A percentile compares a stretch with the other conserved stretches of the same genome.
These are phyloP conservation scores for Macrolepiota albuminosa DNA, from an alignment of 768 basidiomycete genomes.

Conservation along the genomic window DNA sequence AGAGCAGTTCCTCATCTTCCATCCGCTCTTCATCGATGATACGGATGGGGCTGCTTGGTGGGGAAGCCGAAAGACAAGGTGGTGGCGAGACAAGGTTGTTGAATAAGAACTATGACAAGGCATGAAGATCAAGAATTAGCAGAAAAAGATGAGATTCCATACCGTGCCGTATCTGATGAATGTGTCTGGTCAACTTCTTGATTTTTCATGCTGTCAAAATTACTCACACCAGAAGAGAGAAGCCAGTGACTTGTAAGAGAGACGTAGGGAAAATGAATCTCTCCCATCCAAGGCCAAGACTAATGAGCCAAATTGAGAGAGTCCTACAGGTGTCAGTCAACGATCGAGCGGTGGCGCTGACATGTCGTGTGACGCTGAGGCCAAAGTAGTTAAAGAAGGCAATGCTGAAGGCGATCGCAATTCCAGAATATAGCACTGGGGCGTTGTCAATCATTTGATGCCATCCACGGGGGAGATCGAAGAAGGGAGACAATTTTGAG, in stretches of 20 bases:
- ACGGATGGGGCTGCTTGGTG: slow-evolving; percentile 22
- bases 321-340: slow-evolving; percentile 95
- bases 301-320: slow-evolving; percentile 92
- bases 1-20: slow-evolving; percentile 50
- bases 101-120: slow-evolving; percentile 68
- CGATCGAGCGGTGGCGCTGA: slow-evolving; percentile 89
- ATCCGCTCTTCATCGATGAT: slow-evolving; percentile 56
- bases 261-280: slow-evolving; percentile 76
- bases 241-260: slow-evolving; percentile 77
- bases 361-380: slow-evolving; percentile 85
- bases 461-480: slow-evolving; percentile 89
- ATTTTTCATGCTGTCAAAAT: neutral
- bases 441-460: slow-evolving; percentile 81
- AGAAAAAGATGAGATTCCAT: slow-evolving; percentile 19
- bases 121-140: slow-evolving; percentile 8
- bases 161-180: slow-evolving; percentile 78
- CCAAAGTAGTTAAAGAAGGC: slow-evolving; percentile 88
- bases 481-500: slow-evolving; percentile 61
- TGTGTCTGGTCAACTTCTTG: slow-evolving; percentile 5
- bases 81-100: slow-evolving; percentile 75
- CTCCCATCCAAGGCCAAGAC: slow-evolving; percentile 89
- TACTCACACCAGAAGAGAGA: slow-evolving; percentile 82
- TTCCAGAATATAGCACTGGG: slow-evolving; percentile 57
- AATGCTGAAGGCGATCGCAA: slow-evolving; percentile 75
- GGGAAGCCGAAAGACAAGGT: slow-evolving; percentile 50